A percentile compares a stretch with the other conserved stretches of the same genome.
Conservation (phyloP, 345 rosid genomes). For the Pistacia integerrima region DNA sequence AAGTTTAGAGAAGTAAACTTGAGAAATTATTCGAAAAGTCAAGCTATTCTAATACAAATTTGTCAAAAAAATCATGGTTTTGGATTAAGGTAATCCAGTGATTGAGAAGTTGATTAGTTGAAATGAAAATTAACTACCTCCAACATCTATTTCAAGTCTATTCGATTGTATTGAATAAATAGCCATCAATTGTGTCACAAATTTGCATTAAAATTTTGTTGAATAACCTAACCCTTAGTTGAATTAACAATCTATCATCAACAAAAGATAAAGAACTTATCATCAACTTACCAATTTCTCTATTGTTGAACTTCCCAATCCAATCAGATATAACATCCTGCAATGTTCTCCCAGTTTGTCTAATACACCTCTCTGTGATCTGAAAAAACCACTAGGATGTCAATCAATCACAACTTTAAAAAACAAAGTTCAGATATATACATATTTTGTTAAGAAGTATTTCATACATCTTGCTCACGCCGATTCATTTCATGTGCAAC, state of each 20-base stretch:
- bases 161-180: too few species aligned
- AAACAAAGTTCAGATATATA: not conserved
- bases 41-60: too few species aligned
- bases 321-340: slow-evolving; percentile 72
- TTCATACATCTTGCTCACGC: slow-evolving; percentile 82
- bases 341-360: slow-evolving; percentile 60
- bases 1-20: not conserved
- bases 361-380: slow-evolving; percentile 80
- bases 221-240: too few species aligned
- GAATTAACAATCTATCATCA: not conserved
- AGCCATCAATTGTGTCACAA: too few species aligned
- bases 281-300: slow-evolving; percentile 68
- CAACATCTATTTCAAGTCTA: too few species aligned
- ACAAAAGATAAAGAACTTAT: not conserved
- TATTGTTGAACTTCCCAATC: slow-evolving; percentile 56
- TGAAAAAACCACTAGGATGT: slow-evolving; percentile 25
- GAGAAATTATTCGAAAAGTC: not conserved
- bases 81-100: too few species aligned
- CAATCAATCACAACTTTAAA: slow-evolving; percentile 2
- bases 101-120: too few species aligned
- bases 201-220: too few species aligned
- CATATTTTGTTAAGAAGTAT: not conserved
- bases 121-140: too few species aligned
- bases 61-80: too few species aligned
- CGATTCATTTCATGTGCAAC: slow-evolving; percentile 73